Base-by-base conservation (phyloP, 225 moss, liverwort and hornwort species). In the Polytrichum commune region DNA sequence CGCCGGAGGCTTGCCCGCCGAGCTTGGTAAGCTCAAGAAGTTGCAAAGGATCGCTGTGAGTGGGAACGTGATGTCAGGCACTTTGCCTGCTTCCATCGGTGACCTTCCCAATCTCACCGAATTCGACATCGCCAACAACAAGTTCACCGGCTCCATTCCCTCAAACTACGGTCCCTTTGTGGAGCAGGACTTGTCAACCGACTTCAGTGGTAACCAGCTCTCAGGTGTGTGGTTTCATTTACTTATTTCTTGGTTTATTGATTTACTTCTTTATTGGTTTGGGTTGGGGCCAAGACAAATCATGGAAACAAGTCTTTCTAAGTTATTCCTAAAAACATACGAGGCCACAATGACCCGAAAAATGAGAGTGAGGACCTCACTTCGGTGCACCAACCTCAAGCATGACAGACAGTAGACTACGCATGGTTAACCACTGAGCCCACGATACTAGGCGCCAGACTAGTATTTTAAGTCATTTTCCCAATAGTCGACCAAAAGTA, bases 131-230 rank as follows among this genome's bases (percentile, higher is more conserved):
- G 65, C 29, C 20, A 33, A 60, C 32, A 81, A 81, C 57, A 46
- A 69, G 5, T 69, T 77, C 58, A 58, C 8, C 23, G 76, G 81
- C 6, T 19, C 5, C 1, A 69, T 73, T 28, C 73, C 81, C 54
- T 33, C 65, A 1, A 72, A 62, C 2, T 73, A 61, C 28, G 76
- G 81, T 6, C 77, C 77, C 19, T 67, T 76, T 71, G 20, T 18
- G 27, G n/a, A 68, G 7, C 1, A n/a, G 9, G 5, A 22, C 13
- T 8, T n/a, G 38, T 27, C 68, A n/a, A 54, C 53, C 28, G 19
- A 28, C 25, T 27, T 64, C 23, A 54, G 18, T 6, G 55, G 28
- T 19, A 58, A 69, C 29, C 19, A 28, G 27, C 27, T 69, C 19
- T 27, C 55, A 55, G 69, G 69, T 69, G 7, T 32, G 32, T 32